phyloP scores from a whole-genome alignment of 805 yeast genomes.

The Zygosaccharomyces kombuchaensis region DNA sequence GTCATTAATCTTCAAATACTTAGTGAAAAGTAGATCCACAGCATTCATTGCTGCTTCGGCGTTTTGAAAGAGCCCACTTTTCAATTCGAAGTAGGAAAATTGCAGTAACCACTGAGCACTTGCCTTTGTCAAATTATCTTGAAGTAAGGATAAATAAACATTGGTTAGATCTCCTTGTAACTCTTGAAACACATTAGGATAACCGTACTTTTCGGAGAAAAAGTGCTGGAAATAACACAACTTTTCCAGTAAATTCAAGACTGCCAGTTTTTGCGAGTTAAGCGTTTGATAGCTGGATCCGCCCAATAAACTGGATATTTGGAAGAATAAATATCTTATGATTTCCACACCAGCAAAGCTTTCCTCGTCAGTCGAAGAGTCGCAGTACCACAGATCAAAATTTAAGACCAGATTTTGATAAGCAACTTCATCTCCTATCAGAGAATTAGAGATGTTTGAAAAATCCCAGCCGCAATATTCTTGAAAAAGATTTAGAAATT shows the following conservation, averaged over 20 bases:
- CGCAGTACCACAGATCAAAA: constrained; percentile 52
- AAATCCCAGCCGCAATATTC: constrained; percentile 54
- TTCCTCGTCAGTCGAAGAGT: constrained; percentile 9
- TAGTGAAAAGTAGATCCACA: constrained; percentile 31
- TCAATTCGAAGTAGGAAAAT: constrained; percentile 48
- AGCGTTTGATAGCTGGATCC: constrained; percentile 48
- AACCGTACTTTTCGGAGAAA: constrained; percentile 36
- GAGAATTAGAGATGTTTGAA: constrained; percentile 48
- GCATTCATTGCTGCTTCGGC: constrained; percentile 33
- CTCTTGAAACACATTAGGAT: constrained; percentile 39
- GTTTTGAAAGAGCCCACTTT: constrained; percentile 28
- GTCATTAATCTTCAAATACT: constrained; percentile 39
- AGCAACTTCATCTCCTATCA: constrained; percentile 51
- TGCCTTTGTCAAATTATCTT: constrained; percentile 50
- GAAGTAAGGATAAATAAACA: constrained; percentile 34
- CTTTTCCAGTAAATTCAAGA: constrained; percentile 45
- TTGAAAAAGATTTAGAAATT: constrained; percentile 46
- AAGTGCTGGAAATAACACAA: constrained; percentile 28
- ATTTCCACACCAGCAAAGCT: constrained; percentile 38
- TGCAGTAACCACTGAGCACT: constrained; percentile 48
- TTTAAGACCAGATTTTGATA: constrained; percentile 60
- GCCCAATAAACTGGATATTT: constrained; percentile 51
- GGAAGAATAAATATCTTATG: constrained; percentile 51
- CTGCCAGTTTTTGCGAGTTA: constrained; percentile 50
- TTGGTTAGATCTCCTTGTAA: constrained; percentile 26